These are phyloP conservation scores for Fusarium keratoplasticum DNA, from an alignment of 2,329 filamentous ascomycete species.

Conservation along the genomic window DNA sequence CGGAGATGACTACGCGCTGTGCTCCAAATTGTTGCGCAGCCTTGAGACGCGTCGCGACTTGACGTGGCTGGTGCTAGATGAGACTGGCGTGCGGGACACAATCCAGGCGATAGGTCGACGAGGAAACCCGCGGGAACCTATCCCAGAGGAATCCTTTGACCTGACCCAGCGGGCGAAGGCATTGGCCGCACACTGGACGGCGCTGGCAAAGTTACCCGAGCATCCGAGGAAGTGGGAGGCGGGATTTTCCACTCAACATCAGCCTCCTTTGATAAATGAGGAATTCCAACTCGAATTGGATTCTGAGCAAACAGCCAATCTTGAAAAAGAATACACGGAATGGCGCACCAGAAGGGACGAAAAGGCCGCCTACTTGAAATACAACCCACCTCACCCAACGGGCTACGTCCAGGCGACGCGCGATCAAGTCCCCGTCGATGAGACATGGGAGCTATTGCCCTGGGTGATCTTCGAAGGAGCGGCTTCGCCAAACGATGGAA, in stretches of 20 bases:
- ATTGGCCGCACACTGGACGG: slow-evolving; percentile 18
- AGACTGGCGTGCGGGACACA: slow-evolving; percentile 23
- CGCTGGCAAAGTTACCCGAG: slow-evolving; percentile 5
- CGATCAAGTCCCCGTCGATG: neutral
- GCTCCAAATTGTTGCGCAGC: slow-evolving; percentile 23
- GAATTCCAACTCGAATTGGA: neutral
- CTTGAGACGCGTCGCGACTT: slow-evolving; percentile 30
- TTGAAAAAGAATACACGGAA: neutral
- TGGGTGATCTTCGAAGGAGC: neutral
- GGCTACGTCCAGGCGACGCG: neutral
- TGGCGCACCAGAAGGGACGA: neutral
- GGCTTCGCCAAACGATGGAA: neutral
- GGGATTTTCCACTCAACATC: slow-evolving; percentile 5
- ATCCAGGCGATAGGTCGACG: slow-evolving; percentile 14
- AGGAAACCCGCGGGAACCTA: slow-evolving; percentile 2
- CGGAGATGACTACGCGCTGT: slow-evolving; percentile 24
- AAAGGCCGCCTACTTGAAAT: neutral
- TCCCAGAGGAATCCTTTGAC: slow-evolving; percentile 24
- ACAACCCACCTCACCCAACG: neutral
- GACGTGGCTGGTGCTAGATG: slow-evolving; percentile 19
- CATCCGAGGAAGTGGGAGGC: slow-evolving; percentile 24
- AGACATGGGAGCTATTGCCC: neutral
- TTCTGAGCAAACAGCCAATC: neutral
- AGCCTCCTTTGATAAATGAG: slow-evolving; percentile 4
- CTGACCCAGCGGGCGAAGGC: slow-evolving; percentile 9